phyloP scores from a whole-genome alignment of 2,329 filamentous ascomycete species.

The Ampelomyces quisqualis region DNA sequence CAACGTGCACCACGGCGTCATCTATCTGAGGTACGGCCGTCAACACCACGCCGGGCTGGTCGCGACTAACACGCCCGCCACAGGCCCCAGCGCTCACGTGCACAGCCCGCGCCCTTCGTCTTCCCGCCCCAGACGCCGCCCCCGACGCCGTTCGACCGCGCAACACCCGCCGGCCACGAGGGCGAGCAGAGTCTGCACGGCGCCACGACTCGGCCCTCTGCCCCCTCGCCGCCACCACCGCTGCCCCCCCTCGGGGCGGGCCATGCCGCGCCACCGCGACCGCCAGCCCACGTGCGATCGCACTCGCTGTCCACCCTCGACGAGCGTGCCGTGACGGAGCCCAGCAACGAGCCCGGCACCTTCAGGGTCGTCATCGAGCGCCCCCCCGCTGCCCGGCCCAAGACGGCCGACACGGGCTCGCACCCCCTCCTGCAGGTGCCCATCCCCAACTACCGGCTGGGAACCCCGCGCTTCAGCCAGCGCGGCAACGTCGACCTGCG shows the following conservation, averaged over 20 bases:
- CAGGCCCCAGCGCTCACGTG: not conserved
- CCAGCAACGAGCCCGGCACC: slow-evolving; percentile 63
- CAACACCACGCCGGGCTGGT: not conserved
- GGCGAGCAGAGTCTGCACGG: slow-evolving; percentile 41
- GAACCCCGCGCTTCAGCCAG: slow-evolving; percentile 76
- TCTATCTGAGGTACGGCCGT: slow-evolving; percentile 48
- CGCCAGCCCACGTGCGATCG: slow-evolving; percentile 52
- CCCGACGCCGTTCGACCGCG: slow-evolving; percentile 43
- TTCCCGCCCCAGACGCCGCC: slow-evolving; percentile 36
- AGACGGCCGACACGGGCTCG: slow-evolving; percentile 60
- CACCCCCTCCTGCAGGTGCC: slow-evolving; percentile 66
- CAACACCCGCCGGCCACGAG: slow-evolving; percentile 39
- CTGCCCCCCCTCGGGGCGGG: slow-evolving; percentile 19
- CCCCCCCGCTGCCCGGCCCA: slow-evolving; percentile 61
- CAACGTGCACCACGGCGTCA: slow-evolving; percentile 51
- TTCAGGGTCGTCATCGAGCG: slow-evolving; percentile 81
- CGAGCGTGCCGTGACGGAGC: slow-evolving; percentile 54
- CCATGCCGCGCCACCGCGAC: slow-evolving; percentile 15
- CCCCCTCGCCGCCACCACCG: slow-evolving; percentile 26
- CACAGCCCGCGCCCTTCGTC: slow-evolving; percentile 39
- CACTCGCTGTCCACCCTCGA: slow-evolving; percentile 77
- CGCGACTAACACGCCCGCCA: not conserved
- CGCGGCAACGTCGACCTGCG: slow-evolving; percentile 75
- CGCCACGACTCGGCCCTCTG: slow-evolving; percentile 33
- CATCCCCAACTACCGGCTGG: slow-evolving; percentile 82